Percentiles rank a stretch among this genome's conserved stretches.
phyloP scores from a whole-genome alignment of 2,329 filamentous ascomycete species.

The Rhinocladiella similis region DNA sequence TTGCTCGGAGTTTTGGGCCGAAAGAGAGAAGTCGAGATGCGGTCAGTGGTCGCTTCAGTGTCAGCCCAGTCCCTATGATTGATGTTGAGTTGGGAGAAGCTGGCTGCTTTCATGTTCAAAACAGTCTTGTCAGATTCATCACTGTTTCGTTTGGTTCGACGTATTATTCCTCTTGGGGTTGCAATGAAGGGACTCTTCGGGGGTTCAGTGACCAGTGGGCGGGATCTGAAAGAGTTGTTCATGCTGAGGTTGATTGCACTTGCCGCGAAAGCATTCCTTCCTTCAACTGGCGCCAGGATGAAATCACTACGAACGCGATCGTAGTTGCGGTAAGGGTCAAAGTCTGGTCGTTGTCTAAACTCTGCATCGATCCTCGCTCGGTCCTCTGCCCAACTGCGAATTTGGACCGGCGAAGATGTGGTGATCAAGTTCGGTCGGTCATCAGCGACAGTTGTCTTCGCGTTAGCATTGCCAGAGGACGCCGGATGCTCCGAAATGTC shows the following conservation, averaged over 20 bases:
- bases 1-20: conserved; percentile 9
- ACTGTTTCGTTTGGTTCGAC: conserved; percentile 1
- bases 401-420: conserved; percentile 19
- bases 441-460: conserved; percentile 10
- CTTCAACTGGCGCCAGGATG: background rate
- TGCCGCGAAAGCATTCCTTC: conserved; percentile 8
- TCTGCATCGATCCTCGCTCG: conserved; percentile 10
- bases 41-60: conserved; percentile 8
- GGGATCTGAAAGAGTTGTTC: conserved; percentile 1
- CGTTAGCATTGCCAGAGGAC: conserved; percentile 12
- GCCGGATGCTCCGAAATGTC: conserved; percentile 26
- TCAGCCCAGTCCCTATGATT: conserved; percentile 7
- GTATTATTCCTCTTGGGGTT: too few species aligned
- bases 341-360: background rate
- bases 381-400: conserved; percentile 17
- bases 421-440: conserved; percentile 25
- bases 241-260: conserved; percentile 2
- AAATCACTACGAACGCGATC: background rate
- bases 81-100: conserved; percentile 11
- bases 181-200: background rate
- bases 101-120: conserved; percentile 7
- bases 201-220: background rate
- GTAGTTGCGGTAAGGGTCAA: background rate
- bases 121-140: conserved; percentile 3
- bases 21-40: conserved; percentile 5